A percentile compares a stretch with the other conserved stretches of the same genome.
phyloP scores from a whole-genome alignment of 345 rosid species.

The Mangifera indica region DNA sequence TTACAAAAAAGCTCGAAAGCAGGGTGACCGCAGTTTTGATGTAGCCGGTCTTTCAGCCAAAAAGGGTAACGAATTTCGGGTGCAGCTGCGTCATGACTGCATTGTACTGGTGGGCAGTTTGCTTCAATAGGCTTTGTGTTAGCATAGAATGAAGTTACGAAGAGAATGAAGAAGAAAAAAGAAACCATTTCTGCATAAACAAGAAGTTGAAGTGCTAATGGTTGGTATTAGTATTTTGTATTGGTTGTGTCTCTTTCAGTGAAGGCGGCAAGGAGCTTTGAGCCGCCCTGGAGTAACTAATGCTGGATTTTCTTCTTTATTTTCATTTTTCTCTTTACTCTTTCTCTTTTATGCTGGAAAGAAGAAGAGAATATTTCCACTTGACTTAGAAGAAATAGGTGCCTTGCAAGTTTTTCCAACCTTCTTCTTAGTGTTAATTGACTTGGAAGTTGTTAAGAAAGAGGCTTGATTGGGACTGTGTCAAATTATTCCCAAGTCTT shows the following conservation, averaged over 20 bases:
- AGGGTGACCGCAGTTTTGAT: conserved; percentile 26
- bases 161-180: conserved; percentile 21
- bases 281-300: neutral
- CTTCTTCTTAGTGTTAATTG: neutral
- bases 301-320: neutral
- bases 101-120: conserved; percentile 23
- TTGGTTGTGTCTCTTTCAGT: neutral
- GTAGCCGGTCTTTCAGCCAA: conserved; percentile 22
- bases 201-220: neutral
- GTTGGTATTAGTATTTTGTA: neutral
- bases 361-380: neutral
- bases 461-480: neutral
- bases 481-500: neutral
- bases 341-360: conserved; percentile 12
- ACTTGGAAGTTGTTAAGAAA: too few relatives aligned
- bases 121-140: conserved; percentile 20
- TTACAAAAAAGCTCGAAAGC: conserved; percentile 50
- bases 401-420: conserved; percentile 15
- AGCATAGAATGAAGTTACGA: conserved; percentile 22
- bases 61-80: conserved; percentile 54
- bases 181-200: conserved; percentile 18
- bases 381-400: neutral
- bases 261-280: neutral
- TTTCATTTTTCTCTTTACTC: neutral
- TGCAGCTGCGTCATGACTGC: conserved; percentile 32